These are phyloP conservation scores for Fagus sylvatica DNA, from an alignment of 306 rosid genomes.

Conservation along the genomic window DNA sequence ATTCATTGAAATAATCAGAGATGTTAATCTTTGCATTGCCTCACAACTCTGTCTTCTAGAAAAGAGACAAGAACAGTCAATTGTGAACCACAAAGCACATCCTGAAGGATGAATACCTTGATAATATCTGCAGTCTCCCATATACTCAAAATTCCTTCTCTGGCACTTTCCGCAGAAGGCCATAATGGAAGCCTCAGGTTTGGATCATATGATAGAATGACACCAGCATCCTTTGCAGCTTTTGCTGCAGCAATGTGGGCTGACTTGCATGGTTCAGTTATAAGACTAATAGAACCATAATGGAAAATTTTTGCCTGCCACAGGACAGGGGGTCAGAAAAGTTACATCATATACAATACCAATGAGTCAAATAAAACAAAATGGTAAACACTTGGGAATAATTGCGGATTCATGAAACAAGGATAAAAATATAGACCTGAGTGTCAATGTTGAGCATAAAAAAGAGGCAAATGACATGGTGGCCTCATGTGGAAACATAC, in stretches of 20 bases:
- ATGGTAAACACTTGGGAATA: not conserved
- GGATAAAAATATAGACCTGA: constrained; percentile 6
- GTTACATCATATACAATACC: not conserved
- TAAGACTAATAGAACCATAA: constrained; percentile 93
- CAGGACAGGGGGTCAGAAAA: not conserved
- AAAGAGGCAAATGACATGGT: constrained; percentile 17
- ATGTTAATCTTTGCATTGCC: constrained; percentile 13
- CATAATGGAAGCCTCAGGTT: constrained; percentile 96
- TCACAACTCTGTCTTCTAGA: not conserved
- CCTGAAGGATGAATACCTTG: constrained; percentile 51
- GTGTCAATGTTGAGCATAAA: constrained; percentile 7
- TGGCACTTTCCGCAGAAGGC: constrained; percentile 87
- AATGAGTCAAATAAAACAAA: not conserved
- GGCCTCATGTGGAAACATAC: constrained; percentile 18
- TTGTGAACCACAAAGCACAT: constrained; percentile 20
- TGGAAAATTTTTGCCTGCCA: constrained; percentile 90
- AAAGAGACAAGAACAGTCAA: constrained; percentile 19
- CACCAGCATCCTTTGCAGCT: constrained; percentile 94
- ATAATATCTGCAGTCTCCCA: constrained; percentile 93
- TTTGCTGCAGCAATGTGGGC: constrained; percentile 90
- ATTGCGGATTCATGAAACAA: not conserved
- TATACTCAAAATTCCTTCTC: constrained; percentile 91
- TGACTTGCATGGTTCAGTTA: constrained; percentile 94
- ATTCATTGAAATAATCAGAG: constrained; percentile 25
- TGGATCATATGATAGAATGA: constrained; percentile 83